These are phyloP conservation scores for Salmacisia buchloeana DNA, from an alignment of 1,284 basidiomycete genomes.

Conservation along the genomic window DNA sequence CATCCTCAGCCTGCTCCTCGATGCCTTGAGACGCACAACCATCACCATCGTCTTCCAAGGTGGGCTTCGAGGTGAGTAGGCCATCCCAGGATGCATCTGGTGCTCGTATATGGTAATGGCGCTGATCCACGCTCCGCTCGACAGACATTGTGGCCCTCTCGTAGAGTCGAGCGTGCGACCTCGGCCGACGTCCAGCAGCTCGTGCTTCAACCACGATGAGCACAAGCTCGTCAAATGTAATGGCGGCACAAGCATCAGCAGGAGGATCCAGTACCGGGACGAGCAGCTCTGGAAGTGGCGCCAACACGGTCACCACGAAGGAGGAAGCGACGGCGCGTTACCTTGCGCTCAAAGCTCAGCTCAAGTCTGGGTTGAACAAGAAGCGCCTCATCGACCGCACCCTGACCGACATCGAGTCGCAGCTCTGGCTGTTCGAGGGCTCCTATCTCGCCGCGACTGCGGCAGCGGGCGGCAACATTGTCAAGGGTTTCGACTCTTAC, in stretches of 20 bases:
- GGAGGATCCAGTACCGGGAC: not conserved
- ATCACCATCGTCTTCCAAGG: too few relatives aligned
- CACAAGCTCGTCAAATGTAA: not conserved
- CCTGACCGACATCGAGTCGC: constrained; percentile 45
- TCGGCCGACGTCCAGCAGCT: too few relatives aligned
- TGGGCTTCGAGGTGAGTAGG: too few relatives aligned
- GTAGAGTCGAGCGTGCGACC: too few relatives aligned
- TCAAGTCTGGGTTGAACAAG: constrained; percentile 31
- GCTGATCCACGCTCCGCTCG: too few relatives aligned
- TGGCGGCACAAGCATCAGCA: not conserved
- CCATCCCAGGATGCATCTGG: too few relatives aligned
- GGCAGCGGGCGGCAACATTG: constrained; percentile 47
- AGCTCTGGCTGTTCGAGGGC: constrained; percentile 48
- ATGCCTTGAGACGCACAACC: too few relatives aligned
- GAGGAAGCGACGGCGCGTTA: constrained; percentile 46
- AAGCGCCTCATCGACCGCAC: constrained; percentile 41
- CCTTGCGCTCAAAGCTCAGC: constrained; percentile 24
- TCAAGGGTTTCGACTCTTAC: constrained; percentile 47
- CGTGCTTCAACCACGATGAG: too few relatives aligned
- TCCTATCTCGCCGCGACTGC: constrained; percentile 44
- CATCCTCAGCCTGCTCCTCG: too few relatives aligned
- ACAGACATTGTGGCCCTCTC: too few relatives aligned
- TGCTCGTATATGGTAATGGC: too few relatives aligned
- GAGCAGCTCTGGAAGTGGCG: not conserved
- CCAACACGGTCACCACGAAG: not conserved